Base-by-base conservation (phyloP, 306 rosid genomes). In the Hylodesmum podocarpum region DNA sequence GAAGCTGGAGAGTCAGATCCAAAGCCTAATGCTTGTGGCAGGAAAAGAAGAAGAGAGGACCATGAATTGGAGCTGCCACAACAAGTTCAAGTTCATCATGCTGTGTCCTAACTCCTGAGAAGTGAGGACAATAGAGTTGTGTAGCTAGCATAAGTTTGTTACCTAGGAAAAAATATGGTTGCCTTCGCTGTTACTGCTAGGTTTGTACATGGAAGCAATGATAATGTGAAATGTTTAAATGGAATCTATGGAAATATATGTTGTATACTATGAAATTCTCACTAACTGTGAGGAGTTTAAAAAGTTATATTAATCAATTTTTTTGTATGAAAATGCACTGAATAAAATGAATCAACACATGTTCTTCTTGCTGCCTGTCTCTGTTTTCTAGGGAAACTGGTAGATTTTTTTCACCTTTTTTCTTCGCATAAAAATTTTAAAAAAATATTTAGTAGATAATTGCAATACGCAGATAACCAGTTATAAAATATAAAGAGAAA, bases 1-100 rank as follows among this genome's bases (percentile, higher is more conserved):
- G 91, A 91, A 68, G 98, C 98, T 16, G 96, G 98, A 5, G 18
- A 9, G 34, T 53, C 81, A 24, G 66, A 66, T 8, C 84, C 94
- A 33, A 82, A 84, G 53, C 68, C 78, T 0, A 87, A 86, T 8
- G 34, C 40, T 27, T 53, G 75, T 27, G 87, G 82, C 15, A 80
- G 87, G 78, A 90, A 89, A 64, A 87, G 88, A 84, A 84, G 85
- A 47, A 86, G 87, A 63, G 54, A 31, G 13, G 82, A 40, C n/a
- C 25, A 10, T 34, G 51, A 29, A 37, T 24, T 16, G 66, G 36
- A 64, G 74, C 31, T 72, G 0, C 59, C 77, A 61, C 5, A 75
- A 65, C 54, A 63, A 15, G 31, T 54, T 15, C 46, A 62, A 66
- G 33, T 79, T 72, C 74, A 66, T 13, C 71, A 66, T 40, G 53